Percentiles rank a stretch among this genome's conserved stretches.
These are phyloP conservation scores for Fusarium tanahbumbuense DNA, from an alignment of 2,329 filamentous ascomycete species.

Conservation along the genomic window DNA sequence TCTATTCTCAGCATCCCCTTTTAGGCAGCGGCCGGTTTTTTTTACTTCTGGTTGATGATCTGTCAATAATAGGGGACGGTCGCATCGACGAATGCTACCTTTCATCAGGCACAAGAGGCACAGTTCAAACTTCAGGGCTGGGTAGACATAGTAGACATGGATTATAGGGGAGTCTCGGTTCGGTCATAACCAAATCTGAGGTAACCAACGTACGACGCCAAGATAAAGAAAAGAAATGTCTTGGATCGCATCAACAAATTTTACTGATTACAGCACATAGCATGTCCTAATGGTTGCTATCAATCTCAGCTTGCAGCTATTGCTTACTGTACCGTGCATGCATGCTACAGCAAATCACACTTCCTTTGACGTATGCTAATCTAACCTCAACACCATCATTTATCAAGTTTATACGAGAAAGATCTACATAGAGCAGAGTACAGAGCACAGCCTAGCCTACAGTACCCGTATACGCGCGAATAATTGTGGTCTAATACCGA, in stretches of 20 bases:
- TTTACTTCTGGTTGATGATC: neutral
- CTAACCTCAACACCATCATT: constrained; percentile 16
- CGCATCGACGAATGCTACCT: constrained; percentile 4
- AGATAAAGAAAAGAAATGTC: constrained; percentile 7
- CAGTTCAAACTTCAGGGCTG: constrained; percentile 3
- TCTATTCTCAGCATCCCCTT: neutral
- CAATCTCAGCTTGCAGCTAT: constrained; percentile 3
- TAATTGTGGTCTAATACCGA: neutral
- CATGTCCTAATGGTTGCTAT: neutral
- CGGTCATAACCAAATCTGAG: neutral
- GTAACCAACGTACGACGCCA: constrained; percentile 22
- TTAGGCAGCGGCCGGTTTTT: constrained; percentile 8
- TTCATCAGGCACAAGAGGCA: neutral
- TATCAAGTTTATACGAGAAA: neutral
- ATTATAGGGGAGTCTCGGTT: neutral
- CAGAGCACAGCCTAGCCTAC: neutral
- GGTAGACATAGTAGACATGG: neutral
- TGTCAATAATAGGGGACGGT: constrained; percentile 8
- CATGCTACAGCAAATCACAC: neutral
- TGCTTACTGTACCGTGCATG: constrained; percentile 1
- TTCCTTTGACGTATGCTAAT: constrained; percentile 23
- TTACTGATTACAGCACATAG: neutral
- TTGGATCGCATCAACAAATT: neutral
- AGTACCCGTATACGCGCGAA: neutral
- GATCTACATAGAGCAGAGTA: neutral